These are phyloP conservation scores for Ceratocystis destructans DNA, from an alignment of 2,329 filamentous ascomycete species.

Conservation along the genomic window DNA sequence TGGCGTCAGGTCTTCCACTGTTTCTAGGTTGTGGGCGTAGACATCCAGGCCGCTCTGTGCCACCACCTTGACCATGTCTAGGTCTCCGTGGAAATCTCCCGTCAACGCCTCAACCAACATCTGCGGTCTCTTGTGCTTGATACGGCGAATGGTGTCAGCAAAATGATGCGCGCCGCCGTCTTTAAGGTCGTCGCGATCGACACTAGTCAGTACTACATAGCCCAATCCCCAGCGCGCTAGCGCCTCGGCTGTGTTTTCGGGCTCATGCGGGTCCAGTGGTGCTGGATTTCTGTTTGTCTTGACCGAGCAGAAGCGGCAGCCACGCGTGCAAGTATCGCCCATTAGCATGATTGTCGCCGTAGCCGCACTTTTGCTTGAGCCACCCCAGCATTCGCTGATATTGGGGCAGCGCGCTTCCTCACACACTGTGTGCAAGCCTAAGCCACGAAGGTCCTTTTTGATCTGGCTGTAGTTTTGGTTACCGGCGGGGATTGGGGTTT, in stretches of 20 bases:
- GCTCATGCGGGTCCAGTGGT: constrained; percentile 86
- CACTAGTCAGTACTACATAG: constrained; percentile 86
- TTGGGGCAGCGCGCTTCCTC: constrained; percentile 96
- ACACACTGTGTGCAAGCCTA: constrained; percentile 89
- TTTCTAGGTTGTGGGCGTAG: constrained; percentile 95
- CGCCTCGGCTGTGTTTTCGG: constrained; percentile 91
- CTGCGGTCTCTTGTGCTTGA: constrained; percentile 68
- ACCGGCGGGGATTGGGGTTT: constrained; percentile 79
- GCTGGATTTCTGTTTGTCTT: constrained; percentile 68
- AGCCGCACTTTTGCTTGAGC: constrained; percentile 70
- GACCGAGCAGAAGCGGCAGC: constrained; percentile 92
- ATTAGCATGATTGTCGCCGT: constrained; percentile 99
- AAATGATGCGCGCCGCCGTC: constrained; percentile 86
- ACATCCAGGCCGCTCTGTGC: constrained; percentile 84
- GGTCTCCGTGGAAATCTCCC: constrained; percentile 72
- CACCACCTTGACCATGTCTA: constrained; percentile 76
- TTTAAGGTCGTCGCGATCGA: constrained; percentile 81
- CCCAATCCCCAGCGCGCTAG: constrained; percentile 84
- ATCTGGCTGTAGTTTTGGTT: constrained; percentile 82
- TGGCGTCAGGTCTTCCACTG: constrained; percentile 77
- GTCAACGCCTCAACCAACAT: constrained; percentile 74
- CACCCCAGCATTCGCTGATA: constrained; percentile 96
- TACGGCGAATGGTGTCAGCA: constrained; percentile 84
- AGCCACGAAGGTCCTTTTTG: constrained; percentile 78
- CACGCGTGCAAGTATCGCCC: constrained; percentile 94